phyloP scores from a whole-genome alignment of 2,329 filamentous ascomycete genomes.

The Cercospora brassicicola region DNA sequence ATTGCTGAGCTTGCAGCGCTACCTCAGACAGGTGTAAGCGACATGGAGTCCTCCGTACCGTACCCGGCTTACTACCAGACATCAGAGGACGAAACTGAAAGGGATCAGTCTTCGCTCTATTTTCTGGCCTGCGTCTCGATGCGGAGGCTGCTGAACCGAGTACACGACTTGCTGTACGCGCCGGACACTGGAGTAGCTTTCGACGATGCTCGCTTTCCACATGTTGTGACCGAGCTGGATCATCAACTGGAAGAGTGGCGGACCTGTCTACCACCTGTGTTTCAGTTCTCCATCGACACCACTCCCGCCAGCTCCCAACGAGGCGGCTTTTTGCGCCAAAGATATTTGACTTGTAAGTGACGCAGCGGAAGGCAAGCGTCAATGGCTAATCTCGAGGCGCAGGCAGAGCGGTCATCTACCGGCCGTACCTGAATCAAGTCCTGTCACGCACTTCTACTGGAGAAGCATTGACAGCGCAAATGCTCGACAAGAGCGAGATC shows the following conservation, averaged over 20 bases:
- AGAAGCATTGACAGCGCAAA: slow-evolving; percentile 1
- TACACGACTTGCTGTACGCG: slow-evolving; percentile 20
- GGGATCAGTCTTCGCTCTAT: slow-evolving; percentile 18
- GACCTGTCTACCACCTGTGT: slow-evolving; percentile 11
- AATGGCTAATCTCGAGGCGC: not conserved
- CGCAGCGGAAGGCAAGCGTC: too few species aligned
- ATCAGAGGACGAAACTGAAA: slow-evolving; percentile 9
- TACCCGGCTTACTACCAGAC: slow-evolving; percentile 16
- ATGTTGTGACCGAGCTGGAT: slow-evolving; percentile 19
- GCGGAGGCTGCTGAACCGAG: slow-evolving; percentile 20
- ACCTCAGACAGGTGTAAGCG: slow-evolving; percentile 17
- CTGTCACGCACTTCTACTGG: slow-evolving; percentile 12
- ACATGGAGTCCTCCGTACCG: slow-evolving; percentile 18
- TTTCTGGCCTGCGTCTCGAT: slow-evolving; percentile 23
- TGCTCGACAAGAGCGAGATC: slow-evolving; percentile 15
- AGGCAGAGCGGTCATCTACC: slow-evolving; percentile 18
- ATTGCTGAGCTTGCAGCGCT: slow-evolving; percentile 19
- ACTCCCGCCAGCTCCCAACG: slow-evolving; percentile 1
- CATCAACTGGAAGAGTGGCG: slow-evolving; percentile 23
- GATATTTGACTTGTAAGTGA: slow-evolving; percentile 16
- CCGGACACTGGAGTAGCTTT: slow-evolving; percentile 19
- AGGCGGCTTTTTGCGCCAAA: slow-evolving; percentile 18
- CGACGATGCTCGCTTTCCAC: slow-evolving; percentile 22
- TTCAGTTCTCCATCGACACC: slow-evolving; percentile 14
- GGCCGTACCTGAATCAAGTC: slow-evolving; percentile 18